Base-by-base conservation (phyloP, 371 early-diverging fungal genomes). In the Lichtheimia corymbifera region DNA sequence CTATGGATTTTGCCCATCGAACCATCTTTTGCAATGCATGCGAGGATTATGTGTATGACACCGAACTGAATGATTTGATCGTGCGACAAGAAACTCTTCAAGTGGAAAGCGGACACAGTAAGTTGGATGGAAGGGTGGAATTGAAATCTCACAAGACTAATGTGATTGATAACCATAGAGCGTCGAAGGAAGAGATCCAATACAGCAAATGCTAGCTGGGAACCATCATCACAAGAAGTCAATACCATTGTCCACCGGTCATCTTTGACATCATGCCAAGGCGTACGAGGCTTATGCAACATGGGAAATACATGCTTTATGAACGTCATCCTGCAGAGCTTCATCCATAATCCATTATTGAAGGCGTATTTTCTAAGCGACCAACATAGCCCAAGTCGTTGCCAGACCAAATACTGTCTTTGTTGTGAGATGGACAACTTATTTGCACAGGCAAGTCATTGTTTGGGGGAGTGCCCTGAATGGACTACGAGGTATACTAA, bases 291-390 rank as follows among this genome's bases (percentile, higher is more conserved):
- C 1, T 74, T 96, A 54, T 76, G 86, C 50, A 98, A 98, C 64
- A 84, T 97, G 83, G 98, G 98, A 24, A 87, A 90, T 1, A 97
- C 97, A 0, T 98, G 98, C 64, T 98, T 92, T 64, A 92, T 98
- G 89, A 95, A 93, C 69, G 93, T 91, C 14, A 90, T 98, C 17
- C 80, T 98, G 24, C 98, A 98, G 71, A 86, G 91, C 42, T 82
- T 98, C 56, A 74, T 93, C 11, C 96, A 97, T 67, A 98, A 97
- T 67, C 96, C 96, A 6, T 65, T 93, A 5, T 68, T 98, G 42
- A 87, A 91, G 50, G 88, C 87, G 0, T 93, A 93, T 70, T 94
- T 97, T 66, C 72, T 97, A 35, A 88, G 89, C 63, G 96, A 94
- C 73, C 84, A 83, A 44, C 97, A 97, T 64, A 88, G 86, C 55